phyloP scores from a whole-genome alignment of 2,329 filamentous ascomycete species.

The Berkeleyomyces basicola region DNA sequence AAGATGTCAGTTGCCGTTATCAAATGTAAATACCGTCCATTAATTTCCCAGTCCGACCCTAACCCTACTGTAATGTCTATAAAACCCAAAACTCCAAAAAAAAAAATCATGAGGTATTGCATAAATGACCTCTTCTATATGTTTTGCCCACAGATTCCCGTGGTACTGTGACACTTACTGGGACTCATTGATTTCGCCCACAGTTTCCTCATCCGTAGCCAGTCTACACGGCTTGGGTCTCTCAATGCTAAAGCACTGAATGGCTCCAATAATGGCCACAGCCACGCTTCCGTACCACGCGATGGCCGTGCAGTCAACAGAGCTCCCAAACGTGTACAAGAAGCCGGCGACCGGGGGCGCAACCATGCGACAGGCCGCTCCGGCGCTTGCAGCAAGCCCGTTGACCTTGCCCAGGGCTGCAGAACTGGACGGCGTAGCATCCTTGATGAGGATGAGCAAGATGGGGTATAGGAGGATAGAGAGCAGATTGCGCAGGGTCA shows the following conservation, averaged over 20 bases:
- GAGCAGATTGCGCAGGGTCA: conserved; percentile 41
- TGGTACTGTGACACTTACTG: no score
- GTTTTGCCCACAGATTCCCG: no score
- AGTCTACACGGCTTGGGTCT: conserved; percentile 16
- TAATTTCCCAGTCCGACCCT: no score
- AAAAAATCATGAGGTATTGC: neutral
- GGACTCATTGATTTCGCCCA: neutral
- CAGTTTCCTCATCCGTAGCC: conserved; percentile 17
- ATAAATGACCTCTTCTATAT: no score
- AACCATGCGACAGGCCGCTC: conserved; percentile 49
- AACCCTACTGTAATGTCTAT: no score
- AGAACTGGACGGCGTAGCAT: conserved; percentile 37
- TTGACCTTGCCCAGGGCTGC: conserved; percentile 47
- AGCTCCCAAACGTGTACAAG: conserved; percentile 42
- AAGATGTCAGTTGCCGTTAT: no score
- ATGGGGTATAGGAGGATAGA: conserved; percentile 50
- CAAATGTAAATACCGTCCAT: no score
- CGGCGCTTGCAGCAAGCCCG: conserved; percentile 47
- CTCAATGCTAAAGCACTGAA: conserved; percentile 42
- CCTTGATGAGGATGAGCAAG: conserved; percentile 50
- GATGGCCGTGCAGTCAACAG: conserved; percentile 39
- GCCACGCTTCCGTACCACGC: conserved; percentile 47
- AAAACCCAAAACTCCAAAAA: neutral
- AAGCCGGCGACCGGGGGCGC: conserved; percentile 48
- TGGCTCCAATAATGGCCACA: conserved; percentile 37